Evolutionary conservation across 306 rosid genomes (phyloP).

Genomic region (Cucurbita moschata): DNA sequence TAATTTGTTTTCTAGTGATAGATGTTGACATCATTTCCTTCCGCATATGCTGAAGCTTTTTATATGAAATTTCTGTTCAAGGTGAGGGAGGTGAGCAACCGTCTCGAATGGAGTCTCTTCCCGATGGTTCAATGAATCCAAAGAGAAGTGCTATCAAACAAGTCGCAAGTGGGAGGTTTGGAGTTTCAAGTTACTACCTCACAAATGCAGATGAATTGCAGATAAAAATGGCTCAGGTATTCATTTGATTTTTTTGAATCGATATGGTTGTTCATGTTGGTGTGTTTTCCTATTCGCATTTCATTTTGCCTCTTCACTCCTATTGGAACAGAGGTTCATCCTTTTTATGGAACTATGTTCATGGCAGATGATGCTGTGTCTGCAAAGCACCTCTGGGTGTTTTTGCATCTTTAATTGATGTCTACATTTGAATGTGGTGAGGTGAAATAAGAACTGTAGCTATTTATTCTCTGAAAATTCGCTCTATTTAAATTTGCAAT

Average conservation of each 20-base stretch:
- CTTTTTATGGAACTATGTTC: slow-evolving; percentile 35
- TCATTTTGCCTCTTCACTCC: slow-evolving; percentile 16
- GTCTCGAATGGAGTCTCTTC: slow-evolving; percentile 92
- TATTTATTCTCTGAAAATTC: slow-evolving; percentile 3
- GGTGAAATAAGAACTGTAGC: slow-evolving; percentile 7
- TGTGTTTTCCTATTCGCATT: slow-evolving; percentile 2
- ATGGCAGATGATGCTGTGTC: slow-evolving; percentile 47
- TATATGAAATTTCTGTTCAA: slow-evolving; percentile 10
- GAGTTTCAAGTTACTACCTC: slow-evolving; percentile 93
- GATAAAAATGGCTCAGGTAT: slow-evolving; percentile 99
- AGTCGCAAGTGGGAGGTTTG: slow-evolving; percentile 99
- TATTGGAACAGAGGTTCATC: slow-evolving; percentile 24
- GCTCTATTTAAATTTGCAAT: slow-evolving; percentile 13
- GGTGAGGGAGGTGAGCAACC: slow-evolving; percentile 99
- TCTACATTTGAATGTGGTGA: slow-evolving; percentile 36
- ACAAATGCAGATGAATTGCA: slow-evolving; percentile 94
- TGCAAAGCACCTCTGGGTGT: slow-evolving; percentile 54
- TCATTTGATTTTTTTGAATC: slow-evolving; percentile 3
- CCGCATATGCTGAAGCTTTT: background rate
- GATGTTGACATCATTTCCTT: background rate
- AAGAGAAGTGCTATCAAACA: slow-evolving; percentile 94
- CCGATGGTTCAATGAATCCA: slow-evolving; percentile 86
- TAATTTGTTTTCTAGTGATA: background rate
- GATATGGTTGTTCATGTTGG: background rate
- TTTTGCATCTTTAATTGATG: slow-evolving; percentile 34